These are phyloP conservation scores for Harrya chromipes DNA, from an alignment of 768 basidiomycete genomes.

Conservation along the genomic window DNA sequence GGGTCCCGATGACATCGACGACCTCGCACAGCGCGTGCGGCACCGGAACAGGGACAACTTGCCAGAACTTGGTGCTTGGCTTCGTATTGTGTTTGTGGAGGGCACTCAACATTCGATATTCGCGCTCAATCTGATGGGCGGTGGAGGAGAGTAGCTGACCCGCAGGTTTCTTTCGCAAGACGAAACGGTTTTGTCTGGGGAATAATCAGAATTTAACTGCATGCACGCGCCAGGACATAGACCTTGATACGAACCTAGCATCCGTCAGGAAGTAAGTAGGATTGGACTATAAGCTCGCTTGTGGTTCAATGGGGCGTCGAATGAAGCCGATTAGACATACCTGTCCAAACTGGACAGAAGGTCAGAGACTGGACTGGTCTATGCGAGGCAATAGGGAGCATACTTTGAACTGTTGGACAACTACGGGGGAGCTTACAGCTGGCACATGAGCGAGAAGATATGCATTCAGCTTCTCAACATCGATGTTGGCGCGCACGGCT, in stretches of 20 bases:
- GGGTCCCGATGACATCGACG: constrained; percentile 70
- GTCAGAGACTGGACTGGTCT: not conserved
- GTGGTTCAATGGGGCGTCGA: constrained; percentile 1
- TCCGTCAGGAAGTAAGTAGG: constrained; percentile 94
- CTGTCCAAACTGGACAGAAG: constrained; percentile 73
- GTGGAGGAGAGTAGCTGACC: constrained; percentile 85
- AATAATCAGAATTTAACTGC: not conserved
- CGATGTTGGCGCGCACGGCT: constrained; percentile 65
- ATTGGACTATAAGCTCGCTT: constrained; percentile 63
- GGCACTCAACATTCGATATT: constrained; percentile 78
- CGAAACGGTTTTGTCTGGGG: constrained; percentile 57
- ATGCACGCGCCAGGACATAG: not conserved
- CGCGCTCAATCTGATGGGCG: constrained; percentile 94
- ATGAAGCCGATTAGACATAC: constrained; percentile 39
- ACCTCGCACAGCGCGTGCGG: constrained; percentile 86
- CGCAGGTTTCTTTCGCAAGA: constrained; percentile 90
- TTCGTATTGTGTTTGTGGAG: constrained; percentile 69
- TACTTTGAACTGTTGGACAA: constrained; percentile 92
- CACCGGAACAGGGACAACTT: constrained; percentile 78
- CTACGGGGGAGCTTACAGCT: constrained; percentile 58
- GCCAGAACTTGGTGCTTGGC: constrained; percentile 44
- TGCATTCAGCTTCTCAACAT: constrained; percentile 56
- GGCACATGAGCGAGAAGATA: constrained; percentile 61
- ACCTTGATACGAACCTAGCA: constrained; percentile 46
- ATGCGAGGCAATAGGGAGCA: constrained; percentile 17